Evolutionary conservation across 2,329 filamentous ascomycete genomes (phyloP).

Genomic region (Niveomyces coronatus): DNA sequence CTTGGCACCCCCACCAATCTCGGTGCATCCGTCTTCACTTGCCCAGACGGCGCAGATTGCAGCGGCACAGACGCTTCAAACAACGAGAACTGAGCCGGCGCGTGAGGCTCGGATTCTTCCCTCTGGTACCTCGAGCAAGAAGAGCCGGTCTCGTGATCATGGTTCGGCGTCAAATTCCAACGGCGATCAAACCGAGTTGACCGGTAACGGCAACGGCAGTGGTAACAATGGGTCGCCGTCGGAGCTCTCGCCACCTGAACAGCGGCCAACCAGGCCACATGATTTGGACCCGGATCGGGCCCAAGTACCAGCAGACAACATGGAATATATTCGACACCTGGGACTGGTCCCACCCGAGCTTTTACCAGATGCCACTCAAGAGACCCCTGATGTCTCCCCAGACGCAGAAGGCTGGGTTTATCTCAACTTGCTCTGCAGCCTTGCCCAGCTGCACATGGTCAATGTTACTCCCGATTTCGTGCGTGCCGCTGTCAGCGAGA

Average conservation of each 20-base stretch:
- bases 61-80: not conserved
- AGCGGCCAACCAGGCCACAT: conserved; percentile 64
- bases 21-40: not conserved
- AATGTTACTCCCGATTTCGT: conserved; percentile 74
- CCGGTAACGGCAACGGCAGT: conserved; percentile 26
- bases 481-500: conserved; percentile 56
- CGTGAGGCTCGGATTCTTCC: conserved; percentile 41
- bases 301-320: conserved; percentile 66
- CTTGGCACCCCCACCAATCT: not conserved
- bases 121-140: conserved; percentile 24
- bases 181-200: conserved; percentile 35
- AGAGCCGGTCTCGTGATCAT: conserved; percentile 32
- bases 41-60: not conserved
- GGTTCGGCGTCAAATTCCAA: conserved; percentile 36
- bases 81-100: conserved; percentile 21
- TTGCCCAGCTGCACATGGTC: conserved; percentile 77
- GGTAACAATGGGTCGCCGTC: conserved; percentile 31
- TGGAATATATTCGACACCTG: conserved; percentile 68
- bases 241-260: conserved; percentile 42
- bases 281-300: conserved; percentile 72
- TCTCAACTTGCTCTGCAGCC: conserved; percentile 66
- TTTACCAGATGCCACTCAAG: conserved; percentile 27
- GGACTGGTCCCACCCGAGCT: conserved; percentile 53
- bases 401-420: conserved; percentile 72
- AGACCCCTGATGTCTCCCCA: conserved; percentile 39